Evolutionary conservation across 2,329 filamentous ascomycete species (phyloP).

Genomic region (Cercospora sp.): DNA sequence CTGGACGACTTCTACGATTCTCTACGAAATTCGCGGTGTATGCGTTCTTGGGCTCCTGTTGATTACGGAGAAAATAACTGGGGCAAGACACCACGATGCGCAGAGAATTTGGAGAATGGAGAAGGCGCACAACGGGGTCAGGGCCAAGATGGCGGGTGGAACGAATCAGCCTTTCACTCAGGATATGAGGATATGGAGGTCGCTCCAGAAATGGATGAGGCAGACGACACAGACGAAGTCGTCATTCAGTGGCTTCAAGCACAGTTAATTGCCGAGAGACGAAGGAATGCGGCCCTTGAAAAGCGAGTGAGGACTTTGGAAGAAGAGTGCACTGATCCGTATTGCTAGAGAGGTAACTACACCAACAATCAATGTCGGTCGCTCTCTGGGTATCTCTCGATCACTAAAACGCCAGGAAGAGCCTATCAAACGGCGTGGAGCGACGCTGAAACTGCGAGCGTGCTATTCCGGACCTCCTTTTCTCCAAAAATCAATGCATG

Average conservation of each 20-base stretch:
- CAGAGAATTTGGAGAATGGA: neutral
- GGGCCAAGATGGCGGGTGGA: neutral
- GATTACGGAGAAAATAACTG: neutral
- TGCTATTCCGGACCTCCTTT: neutral
- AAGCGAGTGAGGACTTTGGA: conserved; percentile 4
- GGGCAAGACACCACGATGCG: neutral
- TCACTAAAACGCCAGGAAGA: neutral
- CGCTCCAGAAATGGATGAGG: neutral
- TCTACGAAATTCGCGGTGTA: neutral
- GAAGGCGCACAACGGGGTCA: neutral
- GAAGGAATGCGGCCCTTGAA: neutral
- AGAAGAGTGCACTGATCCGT: conserved; percentile 6
- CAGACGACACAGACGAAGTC: neutral
- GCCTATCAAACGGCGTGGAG: neutral
- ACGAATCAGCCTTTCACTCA: neutral
- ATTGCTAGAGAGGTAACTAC: neutral
- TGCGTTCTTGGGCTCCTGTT: neutral
- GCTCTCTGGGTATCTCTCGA: neutral
- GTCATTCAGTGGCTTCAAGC: neutral
- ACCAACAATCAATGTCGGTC: neutral
- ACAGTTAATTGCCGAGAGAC: conserved; percentile 2
- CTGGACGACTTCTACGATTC: neutral
- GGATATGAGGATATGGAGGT: neutral
- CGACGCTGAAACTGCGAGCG: neutral
- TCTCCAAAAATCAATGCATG: neutral